These are phyloP conservation scores for Penicillium crystallinum DNA, from an alignment of 495 filamentous ascomycete genomes.

Conservation along the genomic window DNA sequence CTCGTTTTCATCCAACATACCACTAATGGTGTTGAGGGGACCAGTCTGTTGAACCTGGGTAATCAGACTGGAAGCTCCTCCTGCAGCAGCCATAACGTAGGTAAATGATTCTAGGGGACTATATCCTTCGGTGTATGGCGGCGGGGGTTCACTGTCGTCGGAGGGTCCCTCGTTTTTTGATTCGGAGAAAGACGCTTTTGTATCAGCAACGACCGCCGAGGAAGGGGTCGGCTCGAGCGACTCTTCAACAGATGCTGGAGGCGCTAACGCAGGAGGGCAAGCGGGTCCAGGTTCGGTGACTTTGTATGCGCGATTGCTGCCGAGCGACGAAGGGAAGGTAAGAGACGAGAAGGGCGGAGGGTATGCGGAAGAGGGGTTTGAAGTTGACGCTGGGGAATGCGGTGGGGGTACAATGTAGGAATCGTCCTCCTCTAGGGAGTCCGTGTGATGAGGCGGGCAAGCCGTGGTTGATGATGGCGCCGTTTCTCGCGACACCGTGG, in stretches of 20 bases:
- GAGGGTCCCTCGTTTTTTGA: constrained; percentile 67
- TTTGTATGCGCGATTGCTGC: constrained; percentile 44
- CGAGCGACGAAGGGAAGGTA: constrained; percentile 42
- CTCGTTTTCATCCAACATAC: constrained; percentile 45
- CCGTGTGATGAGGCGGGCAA: constrained; percentile 49
- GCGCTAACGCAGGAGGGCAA: constrained; percentile 55
- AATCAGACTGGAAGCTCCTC: constrained; percentile 95
- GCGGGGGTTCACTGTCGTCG: constrained; percentile 87
- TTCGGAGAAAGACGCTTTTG: constrained; percentile 75
- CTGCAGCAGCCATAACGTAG: constrained; percentile 96
- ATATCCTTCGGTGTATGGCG: constrained; percentile 89
- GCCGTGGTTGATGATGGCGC: constrained; percentile 58
- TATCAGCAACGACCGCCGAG: constrained; percentile 63
- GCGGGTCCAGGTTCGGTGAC: constrained; percentile 52
- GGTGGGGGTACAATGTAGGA: constrained; percentile 56
- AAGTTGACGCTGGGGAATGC: constrained; percentile 63
- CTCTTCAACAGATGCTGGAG: constrained; percentile 34
- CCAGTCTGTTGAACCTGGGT: constrained; percentile 96
- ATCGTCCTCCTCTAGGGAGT: constrained; percentile 44
- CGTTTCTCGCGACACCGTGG: constrained; percentile 67
- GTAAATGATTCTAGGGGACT: constrained; percentile 90
- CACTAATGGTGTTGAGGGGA: constrained; percentile 82
- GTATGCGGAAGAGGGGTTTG: constrained; percentile 44
- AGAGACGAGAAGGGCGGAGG: constrained; percentile 64
- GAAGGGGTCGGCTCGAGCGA: constrained; percentile 44